These are phyloP conservation scores for Kodamaea hsintzibuensis DNA, from an alignment of 805 yeast species.

Conservation along the genomic window DNA sequence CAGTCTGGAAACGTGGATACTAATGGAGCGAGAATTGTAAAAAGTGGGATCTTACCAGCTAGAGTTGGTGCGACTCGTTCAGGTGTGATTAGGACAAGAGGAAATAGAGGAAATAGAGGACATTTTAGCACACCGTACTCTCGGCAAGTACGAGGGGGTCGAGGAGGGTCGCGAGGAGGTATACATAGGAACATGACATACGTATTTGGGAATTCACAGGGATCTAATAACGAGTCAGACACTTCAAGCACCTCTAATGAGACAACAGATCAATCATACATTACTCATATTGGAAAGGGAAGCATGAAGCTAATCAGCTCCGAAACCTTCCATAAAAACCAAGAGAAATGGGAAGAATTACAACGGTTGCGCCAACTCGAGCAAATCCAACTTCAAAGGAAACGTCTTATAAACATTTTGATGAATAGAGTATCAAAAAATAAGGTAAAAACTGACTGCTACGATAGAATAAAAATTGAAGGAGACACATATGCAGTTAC, in stretches of 20 bases:
- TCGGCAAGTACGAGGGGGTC: neutral
- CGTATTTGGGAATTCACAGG: neutral
- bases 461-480: conserved; percentile 46
- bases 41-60: neutral
- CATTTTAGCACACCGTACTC: neutral
- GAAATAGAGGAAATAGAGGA: neutral
- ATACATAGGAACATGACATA: neutral
- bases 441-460: conserved; percentile 38
- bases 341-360: conserved; percentile 14
- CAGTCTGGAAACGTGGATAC: neutral
- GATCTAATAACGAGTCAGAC: neutral
- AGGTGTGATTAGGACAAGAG: neutral
- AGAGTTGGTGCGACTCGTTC: neutral
- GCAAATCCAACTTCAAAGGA: conserved; percentile 13
- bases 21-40: neutral
- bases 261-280: conserved; percentile 14
- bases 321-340: conserved; percentile 33
- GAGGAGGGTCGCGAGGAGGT: neutral
- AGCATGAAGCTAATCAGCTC: conserved; percentile 43
- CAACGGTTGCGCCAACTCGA: conserved; percentile 17
- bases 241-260: neutral
- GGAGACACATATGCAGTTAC: conserved; percentile 46
- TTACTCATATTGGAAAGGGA: conserved; percentile 32
- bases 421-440: conserved; percentile 23
- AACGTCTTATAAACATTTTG: conserved; percentile 16